A percentile compares a stretch with the other conserved stretches of the same genome.
These are phyloP conservation scores for Eucalyptus sideroxylon DNA, from an alignment of 345 rosid species.

Conservation along the genomic window DNA sequence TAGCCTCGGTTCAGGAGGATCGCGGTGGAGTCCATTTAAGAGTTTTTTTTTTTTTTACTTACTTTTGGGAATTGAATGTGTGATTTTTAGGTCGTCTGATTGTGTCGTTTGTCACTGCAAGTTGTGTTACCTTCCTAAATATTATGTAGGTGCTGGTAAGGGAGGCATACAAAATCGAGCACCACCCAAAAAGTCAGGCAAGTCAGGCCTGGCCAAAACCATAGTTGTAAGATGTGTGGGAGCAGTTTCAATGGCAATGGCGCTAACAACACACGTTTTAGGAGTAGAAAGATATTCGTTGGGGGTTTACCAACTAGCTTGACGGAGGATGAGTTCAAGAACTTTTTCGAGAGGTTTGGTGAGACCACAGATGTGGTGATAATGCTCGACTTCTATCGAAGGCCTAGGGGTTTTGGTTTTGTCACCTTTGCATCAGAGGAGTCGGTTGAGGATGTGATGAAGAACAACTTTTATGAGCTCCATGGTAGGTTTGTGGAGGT, in stretches of 20 bases:
- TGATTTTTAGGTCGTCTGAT: background rate
- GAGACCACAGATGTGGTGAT: conserved; percentile 66
- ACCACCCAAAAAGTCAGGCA: background rate
- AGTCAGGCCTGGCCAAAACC: background rate
- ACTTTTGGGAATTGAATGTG: background rate
- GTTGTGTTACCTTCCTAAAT: background rate
- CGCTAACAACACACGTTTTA: background rate
- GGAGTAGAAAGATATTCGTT: conserved; percentile 55
- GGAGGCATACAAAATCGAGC: background rate
- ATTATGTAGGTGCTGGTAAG: background rate
- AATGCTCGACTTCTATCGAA: conserved; percentile 63
- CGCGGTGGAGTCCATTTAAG: background rate
- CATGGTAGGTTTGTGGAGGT: conserved; percentile 63
- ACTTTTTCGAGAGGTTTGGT: conserved; percentile 71
- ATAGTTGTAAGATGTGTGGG: background rate
- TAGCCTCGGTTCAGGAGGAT: background rate
- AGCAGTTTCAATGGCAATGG: background rate
- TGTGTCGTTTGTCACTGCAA: background rate
- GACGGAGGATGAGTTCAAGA: conserved; percentile 58
- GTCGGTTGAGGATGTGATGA: conserved; percentile 56
- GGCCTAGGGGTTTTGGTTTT: conserved; percentile 87
- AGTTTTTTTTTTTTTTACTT: background rate
- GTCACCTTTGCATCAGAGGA: conserved; percentile 66
- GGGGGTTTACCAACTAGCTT: conserved; percentile 67
- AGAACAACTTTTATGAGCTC: conserved; percentile 48